phyloP scores from a whole-genome alignment of 78 protist species.

The Guillardia theta region DNA sequence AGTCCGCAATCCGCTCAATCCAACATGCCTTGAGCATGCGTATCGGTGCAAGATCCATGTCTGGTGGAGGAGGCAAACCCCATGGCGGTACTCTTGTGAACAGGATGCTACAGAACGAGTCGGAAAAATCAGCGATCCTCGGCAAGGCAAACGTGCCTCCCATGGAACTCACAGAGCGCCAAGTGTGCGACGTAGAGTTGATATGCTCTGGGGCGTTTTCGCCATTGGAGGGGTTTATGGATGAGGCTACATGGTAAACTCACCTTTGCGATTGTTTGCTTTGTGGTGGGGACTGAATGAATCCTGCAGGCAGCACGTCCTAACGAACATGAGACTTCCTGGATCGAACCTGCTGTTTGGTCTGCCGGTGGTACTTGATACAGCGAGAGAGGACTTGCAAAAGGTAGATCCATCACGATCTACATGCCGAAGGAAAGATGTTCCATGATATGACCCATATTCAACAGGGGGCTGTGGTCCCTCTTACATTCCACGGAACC shows the following conservation, averaged over 20 bases:
- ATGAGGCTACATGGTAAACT: neutral
- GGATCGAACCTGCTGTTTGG: conserved; percentile 41
- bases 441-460: neutral
- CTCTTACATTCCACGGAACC: neutral
- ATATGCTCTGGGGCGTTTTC: conserved; percentile 70
- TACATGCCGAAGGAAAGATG: too few species aligned
- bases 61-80: too few species aligned
- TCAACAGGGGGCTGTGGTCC: too few species aligned
- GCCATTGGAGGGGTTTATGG: conserved; percentile 52
- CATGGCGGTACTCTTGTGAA: conserved; percentile 83
- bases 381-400: neutral
- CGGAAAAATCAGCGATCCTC: neutral
- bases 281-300: conserved; percentile 23
- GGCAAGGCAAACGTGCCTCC: neutral
- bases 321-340: neutral
- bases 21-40: too few species aligned
- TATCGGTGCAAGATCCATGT: too few species aligned
- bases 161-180: conserved; percentile 21
- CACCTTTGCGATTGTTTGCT: conserved; percentile 56
- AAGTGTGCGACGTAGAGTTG: conserved; percentile 85
- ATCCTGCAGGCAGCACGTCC: neutral
- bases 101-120: conserved; percentile 7
- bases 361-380: conserved; percentile 55
- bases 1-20: too few species aligned
- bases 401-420: too few species aligned